Percentiles rank a stretch among this genome's conserved stretches.
phyloP scores from a whole-genome alignment of 768 basidiomycete genomes.

The Goffeauzyma gilvescens region DNA sequence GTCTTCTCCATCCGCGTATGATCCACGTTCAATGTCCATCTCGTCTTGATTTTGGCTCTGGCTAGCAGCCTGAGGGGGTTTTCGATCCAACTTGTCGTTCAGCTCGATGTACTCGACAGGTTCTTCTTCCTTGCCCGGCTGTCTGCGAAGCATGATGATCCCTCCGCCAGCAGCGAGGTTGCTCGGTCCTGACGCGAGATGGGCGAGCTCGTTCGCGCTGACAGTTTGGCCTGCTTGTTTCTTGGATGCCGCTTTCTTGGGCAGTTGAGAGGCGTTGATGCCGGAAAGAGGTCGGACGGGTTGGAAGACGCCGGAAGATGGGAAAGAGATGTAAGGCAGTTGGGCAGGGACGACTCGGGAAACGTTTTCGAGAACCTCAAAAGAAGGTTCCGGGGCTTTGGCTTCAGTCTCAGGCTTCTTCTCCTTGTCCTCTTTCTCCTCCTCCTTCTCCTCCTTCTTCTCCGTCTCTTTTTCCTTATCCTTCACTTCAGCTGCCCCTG shows the following conservation, averaged over 20 bases:
- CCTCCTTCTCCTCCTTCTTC: constrained; percentile 35
- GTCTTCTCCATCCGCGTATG: constrained; percentile 39
- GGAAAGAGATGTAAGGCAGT: constrained; percentile 65
- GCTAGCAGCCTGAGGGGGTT: constrained; percentile 28
- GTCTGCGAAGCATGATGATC: constrained; percentile 60
- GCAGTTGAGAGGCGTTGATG: constrained; percentile 21
- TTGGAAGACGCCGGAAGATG: constrained; percentile 52
- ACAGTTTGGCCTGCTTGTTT: constrained; percentile 3
- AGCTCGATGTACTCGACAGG: constrained; percentile 56
- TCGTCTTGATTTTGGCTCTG: constrained; percentile 22
- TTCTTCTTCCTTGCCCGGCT: constrained; percentile 54
- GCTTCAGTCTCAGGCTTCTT: constrained; percentile 36
- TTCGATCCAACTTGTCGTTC: constrained; percentile 16
- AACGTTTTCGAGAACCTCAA: constrained; percentile 63
- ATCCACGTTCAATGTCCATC: constrained; percentile 5
- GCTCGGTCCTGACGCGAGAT: not conserved
- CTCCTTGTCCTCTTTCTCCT: constrained; percentile 44
- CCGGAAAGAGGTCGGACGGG: constrained; percentile 67
- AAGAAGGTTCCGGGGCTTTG: constrained; percentile 50
- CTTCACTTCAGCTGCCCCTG: constrained; percentile 33
- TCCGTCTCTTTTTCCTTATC: constrained; percentile 42
- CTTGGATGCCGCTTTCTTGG: not conserved
- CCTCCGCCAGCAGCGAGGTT: constrained; percentile 52
- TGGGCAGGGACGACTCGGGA: constrained; percentile 83
- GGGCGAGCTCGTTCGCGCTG: constrained; percentile 3